Base-by-base conservation (phyloP, 1,284 basidiomycete species). In the Irpex sp. region DNA sequence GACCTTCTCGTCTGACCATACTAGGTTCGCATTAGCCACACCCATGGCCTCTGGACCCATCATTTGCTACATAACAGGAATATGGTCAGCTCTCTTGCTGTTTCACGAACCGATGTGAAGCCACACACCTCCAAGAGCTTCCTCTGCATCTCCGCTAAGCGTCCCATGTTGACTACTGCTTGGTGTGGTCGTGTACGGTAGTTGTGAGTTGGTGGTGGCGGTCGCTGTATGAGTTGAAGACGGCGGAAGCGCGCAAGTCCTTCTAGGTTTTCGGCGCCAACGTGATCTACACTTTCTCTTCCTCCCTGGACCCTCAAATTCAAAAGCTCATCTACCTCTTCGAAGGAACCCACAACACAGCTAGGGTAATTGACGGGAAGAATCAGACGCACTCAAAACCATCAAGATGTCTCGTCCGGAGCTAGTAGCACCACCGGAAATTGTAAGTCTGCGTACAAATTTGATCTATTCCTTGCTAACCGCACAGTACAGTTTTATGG, bases 31-130 rank as follows among this genome's bases (percentile, higher is more conserved):
- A 68, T 93, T 93, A 55, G 92, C 88, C 57, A 95, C 88, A 67
- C 95, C 95, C 93, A 98, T 96, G 14, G 96, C 94, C 77, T 98
- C 96, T 52, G 94, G 93, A n/a, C 94, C 94, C 94, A 97, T 96
- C 94, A 97, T 96, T 95, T 96, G 94, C 93, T 96, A 71, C 58
- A 47, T 52, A 60, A 45, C 56, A 62, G 45, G n/a, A n/a, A n/a
- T n/a, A n/a, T n/a, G n/a, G 52, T 63, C 51, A 61, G 60, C 61
- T 10, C 35, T 61, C 37, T 19, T 16, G 35, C 7, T 35, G 36
- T 19, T 19, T 18, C 49, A 21, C 63, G 63, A 16, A n/a, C 61
- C 60, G 21, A 35, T 10, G n/a, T 3, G 10, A 8, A 7, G 33
- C 3, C 8, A 74, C 80, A 62, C 69, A 91, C 91, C 84, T 95